Evolutionary conservation across 2,329 filamentous ascomycete genomes (phyloP).

Genomic region (Trichophyton verrucosum): DNA sequence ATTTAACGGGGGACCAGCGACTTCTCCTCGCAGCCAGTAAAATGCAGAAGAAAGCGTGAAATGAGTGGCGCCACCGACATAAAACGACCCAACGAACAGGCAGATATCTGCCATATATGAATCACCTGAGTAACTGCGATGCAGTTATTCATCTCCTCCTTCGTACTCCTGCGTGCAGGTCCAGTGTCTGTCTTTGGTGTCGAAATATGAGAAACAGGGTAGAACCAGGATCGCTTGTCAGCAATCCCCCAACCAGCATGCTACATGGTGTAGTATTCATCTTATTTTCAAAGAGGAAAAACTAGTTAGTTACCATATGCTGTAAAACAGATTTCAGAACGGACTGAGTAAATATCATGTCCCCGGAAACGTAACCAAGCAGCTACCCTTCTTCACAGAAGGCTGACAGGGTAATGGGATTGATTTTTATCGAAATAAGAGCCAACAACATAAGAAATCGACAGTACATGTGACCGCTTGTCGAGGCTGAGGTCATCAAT

Average conservation of each 20-base stretch:
- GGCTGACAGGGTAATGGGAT: neutral
- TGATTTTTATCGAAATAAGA: neutral
- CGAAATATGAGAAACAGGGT: neutral
- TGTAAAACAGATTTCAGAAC: neutral
- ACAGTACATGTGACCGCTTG: neutral
- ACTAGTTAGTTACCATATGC: neutral
- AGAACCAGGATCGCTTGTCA: neutral
- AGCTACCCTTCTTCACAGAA: neutral
- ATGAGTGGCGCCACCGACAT: neutral
- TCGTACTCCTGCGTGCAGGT: neutral
- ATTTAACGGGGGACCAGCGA: neutral
- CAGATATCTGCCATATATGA: neutral
- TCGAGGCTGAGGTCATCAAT: neutral
- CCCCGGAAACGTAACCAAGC: neutral
- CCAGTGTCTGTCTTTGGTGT: neutral
- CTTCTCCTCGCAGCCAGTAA: neutral
- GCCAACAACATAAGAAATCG: neutral
- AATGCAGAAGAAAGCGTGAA: constrained; percentile 1
- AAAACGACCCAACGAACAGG: neutral
- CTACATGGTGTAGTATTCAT: neutral
- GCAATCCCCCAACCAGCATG: neutral
- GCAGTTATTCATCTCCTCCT: neutral
- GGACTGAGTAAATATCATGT: neutral
- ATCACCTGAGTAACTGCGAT: neutral
- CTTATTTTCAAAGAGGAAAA: neutral